Conservation (phyloP, 257 asterid genomes). For the Solanum tacnaense region DNA sequence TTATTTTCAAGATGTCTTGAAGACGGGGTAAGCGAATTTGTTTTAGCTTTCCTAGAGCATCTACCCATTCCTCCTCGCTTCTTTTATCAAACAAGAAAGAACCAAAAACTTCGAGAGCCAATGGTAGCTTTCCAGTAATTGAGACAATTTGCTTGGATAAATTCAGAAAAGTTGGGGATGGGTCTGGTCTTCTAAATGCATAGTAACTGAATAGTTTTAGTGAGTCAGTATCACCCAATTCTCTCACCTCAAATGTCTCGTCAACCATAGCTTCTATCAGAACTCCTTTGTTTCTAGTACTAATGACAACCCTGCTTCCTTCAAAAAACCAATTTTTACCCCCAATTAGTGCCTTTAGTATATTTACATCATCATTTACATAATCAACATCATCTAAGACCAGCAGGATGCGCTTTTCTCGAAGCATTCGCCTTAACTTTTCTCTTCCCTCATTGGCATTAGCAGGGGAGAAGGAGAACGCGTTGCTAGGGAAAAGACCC, state of each 20-base stretch:
- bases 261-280: background rate
- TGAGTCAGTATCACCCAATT: slow-evolving; percentile 3
- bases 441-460: background rate
- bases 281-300: slow-evolving; percentile 10
- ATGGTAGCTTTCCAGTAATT: slow-evolving; percentile 16
- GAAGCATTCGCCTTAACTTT: slow-evolving; percentile 1
- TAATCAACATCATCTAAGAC: slow-evolving; percentile 24
- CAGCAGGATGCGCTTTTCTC: slow-evolving; percentile 8
- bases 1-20: slow-evolving; percentile 10
- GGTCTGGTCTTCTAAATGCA: slow-evolving; percentile 19
- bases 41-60: slow-evolving; percentile 17
- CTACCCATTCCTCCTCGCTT: slow-evolving; percentile 12
- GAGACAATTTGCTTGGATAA: slow-evolving; percentile 14
- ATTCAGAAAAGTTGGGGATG: slow-evolving; percentile 2
- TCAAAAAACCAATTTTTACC: slow-evolving; percentile 8
- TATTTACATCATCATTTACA: slow-evolving; percentile 5
- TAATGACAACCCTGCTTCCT: slow-evolving; percentile 21
- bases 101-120: slow-evolving; percentile 30
- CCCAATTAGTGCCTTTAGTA: slow-evolving; percentile 11
- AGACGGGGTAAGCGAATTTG: background rate
- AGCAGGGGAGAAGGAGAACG: background rate
- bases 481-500: background rate
- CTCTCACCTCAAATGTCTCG: slow-evolving; percentile 7
- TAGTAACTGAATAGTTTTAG: slow-evolving; percentile 13
- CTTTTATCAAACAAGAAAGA: slow-evolving; percentile 18